phyloP scores from a whole-genome alignment of 495 filamentous ascomycete species.

The Astrothelium subdiscretum region DNA sequence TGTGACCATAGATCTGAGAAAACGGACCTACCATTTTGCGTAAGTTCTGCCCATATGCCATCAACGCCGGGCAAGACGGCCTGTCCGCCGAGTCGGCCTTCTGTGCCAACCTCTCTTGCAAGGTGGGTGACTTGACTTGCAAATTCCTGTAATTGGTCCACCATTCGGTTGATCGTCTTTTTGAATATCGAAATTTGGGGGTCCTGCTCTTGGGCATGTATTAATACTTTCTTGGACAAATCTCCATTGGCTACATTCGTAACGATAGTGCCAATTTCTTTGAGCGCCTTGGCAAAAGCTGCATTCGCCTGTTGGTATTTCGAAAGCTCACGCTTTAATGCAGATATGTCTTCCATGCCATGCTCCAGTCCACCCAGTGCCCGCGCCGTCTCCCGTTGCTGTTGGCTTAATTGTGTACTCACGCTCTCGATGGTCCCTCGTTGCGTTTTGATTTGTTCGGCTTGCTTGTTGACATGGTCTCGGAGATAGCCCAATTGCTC shows the following conservation, averaged over 20 bases:
- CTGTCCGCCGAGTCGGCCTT: slow-evolving; percentile 93
- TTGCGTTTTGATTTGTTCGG: slow-evolving; percentile 45
- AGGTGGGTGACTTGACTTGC: slow-evolving; percentile 94
- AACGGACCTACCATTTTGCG: slow-evolving; percentile 63
- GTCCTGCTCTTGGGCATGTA: slow-evolving; percentile 95
- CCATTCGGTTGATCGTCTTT: slow-evolving; percentile 95
- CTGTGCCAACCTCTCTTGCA: slow-evolving; percentile 93
- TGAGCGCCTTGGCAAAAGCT: slow-evolving; percentile 92
- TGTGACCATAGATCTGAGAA: neutral
- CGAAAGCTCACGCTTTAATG: slow-evolving; percentile 78
- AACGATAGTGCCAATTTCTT: slow-evolving; percentile 95
- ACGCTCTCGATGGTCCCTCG: slow-evolving; percentile 42
- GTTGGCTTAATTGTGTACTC: slow-evolving; percentile 30
- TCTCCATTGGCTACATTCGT: slow-evolving; percentile 93
- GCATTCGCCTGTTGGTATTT: slow-evolving; percentile 98
- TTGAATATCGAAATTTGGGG: slow-evolving; percentile 99
- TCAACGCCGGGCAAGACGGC: slow-evolving; percentile 89
- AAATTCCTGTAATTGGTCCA: slow-evolving; percentile 96
- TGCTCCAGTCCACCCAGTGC: slow-evolving; percentile 21
- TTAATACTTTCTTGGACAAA: slow-evolving; percentile 92
- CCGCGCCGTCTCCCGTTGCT: slow-evolving; percentile 35
- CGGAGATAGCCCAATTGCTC: slow-evolving; percentile 37
- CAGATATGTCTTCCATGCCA: slow-evolving; percentile 46
- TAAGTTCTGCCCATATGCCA: slow-evolving; percentile 97
- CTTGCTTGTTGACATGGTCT: slow-evolving; percentile 39